Evolutionary conservation across 2,329 filamentous ascomycete species (phyloP).

Genomic region (Colletotrichum theobromicola): DNA sequence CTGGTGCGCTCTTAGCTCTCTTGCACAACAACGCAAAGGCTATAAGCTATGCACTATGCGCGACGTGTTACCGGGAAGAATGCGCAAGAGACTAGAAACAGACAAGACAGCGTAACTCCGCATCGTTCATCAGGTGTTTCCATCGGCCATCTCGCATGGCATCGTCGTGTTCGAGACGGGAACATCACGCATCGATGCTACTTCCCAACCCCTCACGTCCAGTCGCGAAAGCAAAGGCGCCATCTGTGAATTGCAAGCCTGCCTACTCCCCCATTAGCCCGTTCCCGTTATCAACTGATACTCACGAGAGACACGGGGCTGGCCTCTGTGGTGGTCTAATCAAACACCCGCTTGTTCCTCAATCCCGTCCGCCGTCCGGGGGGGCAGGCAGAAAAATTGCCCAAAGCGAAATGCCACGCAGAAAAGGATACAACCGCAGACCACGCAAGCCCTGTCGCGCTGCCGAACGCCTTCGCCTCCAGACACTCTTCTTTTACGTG

Average conservation of each 20-base stretch:
- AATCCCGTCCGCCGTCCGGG: not conserved
- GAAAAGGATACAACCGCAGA: not conserved
- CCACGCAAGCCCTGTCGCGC: conserved; percentile 5
- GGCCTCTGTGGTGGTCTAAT: not conserved
- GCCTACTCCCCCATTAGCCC: not conserved
- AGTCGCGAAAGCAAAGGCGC: not conserved
- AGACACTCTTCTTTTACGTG: not conserved
- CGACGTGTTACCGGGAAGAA: not conserved
- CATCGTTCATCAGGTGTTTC: not conserved
- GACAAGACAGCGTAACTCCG: not conserved
- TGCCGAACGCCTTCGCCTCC: not conserved
- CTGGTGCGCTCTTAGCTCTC: not conserved
- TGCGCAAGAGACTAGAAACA: not conserved
- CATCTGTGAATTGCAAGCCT: too few species aligned
- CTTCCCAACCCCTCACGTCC: not conserved
- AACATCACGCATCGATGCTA: not conserved
- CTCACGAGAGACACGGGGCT: not conserved
- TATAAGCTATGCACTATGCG: not conserved
- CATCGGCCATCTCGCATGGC: conserved; percentile 14
- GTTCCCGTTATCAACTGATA: not conserved
- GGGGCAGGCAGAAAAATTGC: not conserved
- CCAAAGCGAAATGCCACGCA: conserved; percentile 10
- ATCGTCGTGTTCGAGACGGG: not conserved
- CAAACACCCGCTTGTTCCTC: not conserved
- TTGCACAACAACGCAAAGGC: not conserved